Base-by-base conservation (phyloP, 2,329 filamentous ascomycete species). In the Podosphaera xanthii region DNA sequence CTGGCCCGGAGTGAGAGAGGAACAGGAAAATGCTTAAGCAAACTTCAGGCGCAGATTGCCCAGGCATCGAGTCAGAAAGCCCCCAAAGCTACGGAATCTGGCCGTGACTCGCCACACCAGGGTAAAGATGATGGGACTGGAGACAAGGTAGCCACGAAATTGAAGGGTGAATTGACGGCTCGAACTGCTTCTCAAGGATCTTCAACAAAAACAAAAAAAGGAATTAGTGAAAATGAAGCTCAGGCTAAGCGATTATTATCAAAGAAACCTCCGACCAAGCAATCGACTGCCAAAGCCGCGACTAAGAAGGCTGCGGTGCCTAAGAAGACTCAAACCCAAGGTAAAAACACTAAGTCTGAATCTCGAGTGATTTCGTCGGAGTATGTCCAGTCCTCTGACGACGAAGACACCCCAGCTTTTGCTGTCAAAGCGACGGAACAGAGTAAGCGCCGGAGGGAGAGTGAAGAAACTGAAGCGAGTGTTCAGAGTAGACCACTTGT, bases 11-110 rank as follows among this genome's bases (percentile, higher is more conserved):
- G 77, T 54, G 79, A 83, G 59, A 73, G 81, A 57, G 78, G 78
- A 58, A 77, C 76, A 59, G 80, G 80, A 58, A 81, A 77, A 57
- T 77, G 76, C 57, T 69, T 84, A 40, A 83, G 81, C 70, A 80
- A 77, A 64, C 70, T 84, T 7, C 80, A 83, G 63, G 77, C 75
- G 9, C 74, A 75, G 8, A 73, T 84, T 52, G 79, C 77, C 56
- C 78, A 76, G 66, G 75, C 75, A 1, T 71, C 73, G n/a, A 73
- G 76, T 8, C 73, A 77, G 1, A 79, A 77, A 75, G 70, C 72
- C 4, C 74, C 77, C 60, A 78, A 76, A 64, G 69, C 63, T 30
- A 78, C 81, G 30, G 76, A 76, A 12, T 71, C 72, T 10, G 72
- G 71, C 59, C 71, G 66, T 52, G 70, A 70, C 31, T 71, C 69